Conservation (phyloP, 257 asterid species). For the Primulina huaijiensis region DNA sequence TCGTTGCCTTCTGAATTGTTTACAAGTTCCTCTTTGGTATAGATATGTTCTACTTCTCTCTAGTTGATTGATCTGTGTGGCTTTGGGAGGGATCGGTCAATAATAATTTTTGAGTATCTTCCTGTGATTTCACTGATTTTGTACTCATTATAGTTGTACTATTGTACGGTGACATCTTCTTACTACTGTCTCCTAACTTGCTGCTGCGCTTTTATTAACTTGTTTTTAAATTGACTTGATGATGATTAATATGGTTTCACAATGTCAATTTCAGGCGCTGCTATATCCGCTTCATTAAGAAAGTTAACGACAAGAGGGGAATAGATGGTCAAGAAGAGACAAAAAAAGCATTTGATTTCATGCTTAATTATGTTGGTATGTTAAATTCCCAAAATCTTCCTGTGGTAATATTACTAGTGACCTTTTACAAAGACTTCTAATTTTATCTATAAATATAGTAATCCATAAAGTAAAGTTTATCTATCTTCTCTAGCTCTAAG, state of each 20-base stretch:
- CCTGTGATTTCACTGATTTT: neutral
- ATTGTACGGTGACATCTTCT: constrained; percentile 2
- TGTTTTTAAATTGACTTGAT: constrained; percentile 1
- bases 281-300: constrained; percentile 87
- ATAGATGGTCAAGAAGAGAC: constrained; percentile 92
- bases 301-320: constrained; percentile 83
- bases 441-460: neutral
- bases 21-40: constrained; percentile 93
- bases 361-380: constrained; percentile 90
- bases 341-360: constrained; percentile 90
- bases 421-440: neutral
- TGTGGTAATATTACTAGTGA: neutral
- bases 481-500: neutral
- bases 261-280: constrained; percentile 68
- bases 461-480: constrained; percentile 7
- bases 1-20: constrained; percentile 86
- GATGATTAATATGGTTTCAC: constrained; percentile 15
- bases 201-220: neutral
- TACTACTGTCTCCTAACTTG: neutral
- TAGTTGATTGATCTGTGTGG: constrained; percentile 15
- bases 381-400: constrained; percentile 2
- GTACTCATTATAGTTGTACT: constrained; percentile 2
- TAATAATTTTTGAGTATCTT: neutral
- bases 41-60: neutral
- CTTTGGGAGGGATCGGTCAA: neutral